Evolutionary conservation across 352 stramenopile species (phyloP).

Genomic region (Pythium phragmiticola): DNA sequence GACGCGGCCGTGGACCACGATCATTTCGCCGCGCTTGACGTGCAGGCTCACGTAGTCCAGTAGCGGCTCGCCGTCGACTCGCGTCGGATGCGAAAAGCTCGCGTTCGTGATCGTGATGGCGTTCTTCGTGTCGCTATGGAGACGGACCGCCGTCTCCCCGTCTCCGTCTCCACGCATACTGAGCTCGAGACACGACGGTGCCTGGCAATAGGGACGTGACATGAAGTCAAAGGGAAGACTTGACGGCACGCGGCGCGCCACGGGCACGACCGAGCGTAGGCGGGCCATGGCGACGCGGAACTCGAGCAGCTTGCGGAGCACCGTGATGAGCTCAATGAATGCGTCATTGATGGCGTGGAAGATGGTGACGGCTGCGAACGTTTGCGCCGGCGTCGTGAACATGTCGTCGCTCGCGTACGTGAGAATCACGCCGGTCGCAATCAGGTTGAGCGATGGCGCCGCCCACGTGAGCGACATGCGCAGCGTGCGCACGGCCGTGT

Average conservation of each 20-base stretch:
- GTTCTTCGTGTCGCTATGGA: constrained; percentile 12
- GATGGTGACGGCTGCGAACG: constrained; percentile 35
- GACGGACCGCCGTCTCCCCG: background rate
- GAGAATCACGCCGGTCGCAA: constrained; percentile 33
- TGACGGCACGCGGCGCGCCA: constrained; percentile 3
- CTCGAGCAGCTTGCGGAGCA: constrained; percentile 27
- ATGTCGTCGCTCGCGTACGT: constrained; percentile 27
- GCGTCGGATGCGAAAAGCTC: constrained; percentile 38
- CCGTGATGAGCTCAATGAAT: constrained; percentile 22
- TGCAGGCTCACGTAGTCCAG: constrained; percentile 52
- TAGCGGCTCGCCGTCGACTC: constrained; percentile 24
- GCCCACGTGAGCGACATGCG: constrained; percentile 41
- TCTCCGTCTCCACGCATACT: background rate
- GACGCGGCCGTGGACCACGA: constrained; percentile 58
- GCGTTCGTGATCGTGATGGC: constrained; percentile 42
- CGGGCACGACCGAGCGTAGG: constrained; percentile 27
- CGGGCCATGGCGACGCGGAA: constrained; percentile 33
- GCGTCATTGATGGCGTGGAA: constrained; percentile 44
- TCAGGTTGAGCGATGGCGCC: constrained; percentile 35
- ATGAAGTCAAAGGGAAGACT: constrained; percentile 22
- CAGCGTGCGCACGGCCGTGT: constrained; percentile 30
- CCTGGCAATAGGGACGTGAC: constrained; percentile 1
- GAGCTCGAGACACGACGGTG: background rate
- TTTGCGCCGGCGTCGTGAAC: constrained; percentile 34
- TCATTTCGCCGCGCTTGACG: constrained; percentile 44